Percentiles rank a stretch among this genome's conserved stretches.
These are phyloP conservation scores for Spongospora subterranea DNA, from an alignment of 208 protist genomes.

Conservation along the genomic window DNA sequence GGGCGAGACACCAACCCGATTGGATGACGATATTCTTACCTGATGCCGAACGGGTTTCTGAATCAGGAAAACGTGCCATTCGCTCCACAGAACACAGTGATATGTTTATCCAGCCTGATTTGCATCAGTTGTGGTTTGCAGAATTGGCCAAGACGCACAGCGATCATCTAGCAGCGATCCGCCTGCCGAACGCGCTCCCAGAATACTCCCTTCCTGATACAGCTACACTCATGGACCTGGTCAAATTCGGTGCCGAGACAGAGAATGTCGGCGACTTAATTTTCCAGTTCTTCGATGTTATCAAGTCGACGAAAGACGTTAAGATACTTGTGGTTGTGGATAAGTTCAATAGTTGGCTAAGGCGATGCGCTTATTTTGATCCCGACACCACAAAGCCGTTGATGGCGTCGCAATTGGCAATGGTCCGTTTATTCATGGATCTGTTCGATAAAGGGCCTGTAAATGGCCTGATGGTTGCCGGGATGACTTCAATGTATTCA, in stretches of 20 bases:
- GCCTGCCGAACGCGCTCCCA: not conserved
- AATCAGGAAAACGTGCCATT: not conserved
- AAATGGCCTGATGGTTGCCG: not conserved
- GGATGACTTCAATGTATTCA: not conserved
- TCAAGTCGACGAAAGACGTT: not conserved
- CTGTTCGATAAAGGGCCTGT: not conserved
- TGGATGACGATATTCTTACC: conserved; percentile 35
- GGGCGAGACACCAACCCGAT: conserved; percentile 19
- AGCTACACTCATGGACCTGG: not conserved
- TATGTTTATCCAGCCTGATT: conserved; percentile 27
- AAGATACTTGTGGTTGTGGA: not conserved
- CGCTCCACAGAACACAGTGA: not conserved
- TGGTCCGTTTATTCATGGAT: conserved; percentile 17
- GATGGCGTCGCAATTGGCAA: not conserved
- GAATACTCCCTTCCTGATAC: not conserved
- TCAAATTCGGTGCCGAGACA: conserved; percentile 4
- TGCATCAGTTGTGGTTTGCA: not conserved
- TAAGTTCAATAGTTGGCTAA: not conserved
- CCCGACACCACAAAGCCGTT: conserved; percentile 5
- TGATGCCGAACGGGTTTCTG: not conserved
- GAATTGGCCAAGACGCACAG: not conserved
- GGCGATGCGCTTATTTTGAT: not conserved
- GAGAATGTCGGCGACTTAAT: not conserved
- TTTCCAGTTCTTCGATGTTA: not conserved
- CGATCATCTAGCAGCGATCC: not conserved